Evolutionary conservation across 768 basidiomycete species (phyloP).

Genomic region (Hydnum rufescens): DNA sequence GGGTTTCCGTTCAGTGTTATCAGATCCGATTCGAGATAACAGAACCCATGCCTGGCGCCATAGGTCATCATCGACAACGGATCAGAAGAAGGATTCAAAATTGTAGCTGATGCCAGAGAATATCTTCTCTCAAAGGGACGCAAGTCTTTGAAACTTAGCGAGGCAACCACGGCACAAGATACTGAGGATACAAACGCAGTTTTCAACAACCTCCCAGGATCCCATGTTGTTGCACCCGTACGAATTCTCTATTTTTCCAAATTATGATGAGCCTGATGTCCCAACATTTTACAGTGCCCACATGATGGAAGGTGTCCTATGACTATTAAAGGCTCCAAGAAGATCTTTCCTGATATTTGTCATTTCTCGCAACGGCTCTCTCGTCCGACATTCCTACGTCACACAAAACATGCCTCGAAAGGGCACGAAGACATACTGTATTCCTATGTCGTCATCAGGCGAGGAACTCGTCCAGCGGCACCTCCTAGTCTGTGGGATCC

Average conservation of each 20-base stretch:
- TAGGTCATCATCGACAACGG: conserved; percentile 79
- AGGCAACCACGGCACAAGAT: conserved; percentile 13
- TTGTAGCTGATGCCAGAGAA: conserved; percentile 59
- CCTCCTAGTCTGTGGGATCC: neutral
- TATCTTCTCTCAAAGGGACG: conserved; percentile 44
- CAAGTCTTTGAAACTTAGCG: conserved; percentile 14
- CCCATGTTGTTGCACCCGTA: conserved; percentile 80
- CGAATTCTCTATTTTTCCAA: conserved; percentile 16
- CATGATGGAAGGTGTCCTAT: conserved; percentile 79
- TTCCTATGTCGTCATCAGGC: conserved; percentile 74
- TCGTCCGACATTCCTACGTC: conserved; percentile 64
- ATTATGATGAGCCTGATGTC: neutral
- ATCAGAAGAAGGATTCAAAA: conserved; percentile 52
- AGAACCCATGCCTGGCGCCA: conserved; percentile 1
- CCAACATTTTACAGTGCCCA: conserved; percentile 40
- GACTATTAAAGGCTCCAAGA: conserved; percentile 4
- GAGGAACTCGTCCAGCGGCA: conserved; percentile 44
- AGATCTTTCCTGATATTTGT: conserved; percentile 26
- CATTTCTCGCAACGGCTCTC: conserved; percentile 78
- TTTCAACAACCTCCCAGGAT: conserved; percentile 21
- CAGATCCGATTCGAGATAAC: neutral
- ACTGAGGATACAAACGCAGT: conserved; percentile 6
- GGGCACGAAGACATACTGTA: conserved; percentile 81
- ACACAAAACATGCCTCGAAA: conserved; percentile 65
- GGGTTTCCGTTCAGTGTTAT: conserved; percentile 9